Evolutionary conservation across 257 asterid species (phyloP), one percentile per base, ranked within the genome.

Genomic region (Ehretia macrophylla): DNA sequence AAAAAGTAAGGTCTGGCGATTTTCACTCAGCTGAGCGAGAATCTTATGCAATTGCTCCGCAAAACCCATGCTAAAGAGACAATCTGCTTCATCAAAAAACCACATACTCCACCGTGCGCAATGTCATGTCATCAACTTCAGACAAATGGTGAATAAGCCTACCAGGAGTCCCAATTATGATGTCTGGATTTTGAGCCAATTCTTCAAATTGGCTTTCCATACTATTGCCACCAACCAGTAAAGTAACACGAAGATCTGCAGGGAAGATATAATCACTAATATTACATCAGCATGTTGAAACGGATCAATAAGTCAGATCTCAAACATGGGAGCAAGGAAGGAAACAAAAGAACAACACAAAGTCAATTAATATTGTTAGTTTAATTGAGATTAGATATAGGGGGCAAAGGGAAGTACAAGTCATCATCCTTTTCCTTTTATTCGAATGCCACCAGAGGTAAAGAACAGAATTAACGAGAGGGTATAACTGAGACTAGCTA

Each of bases 141-240:
- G 86, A 84, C 70, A 93, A 65, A 71, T 86, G 96, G 60, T 93
- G 99, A 95, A 89, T 86, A 55, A 93, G 90, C 71, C 99, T 79
- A 39, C 99, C 99, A 42, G 97, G 99, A 55, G 99, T 93, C 32
- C 95, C 99, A 59, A 93, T 86, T 63, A 93, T 86, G 69, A 76
- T 58, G 70, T 93, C 99, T 19, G 99, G 99, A 76, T 70, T 85
- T 76, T 89, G 96, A 6, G 99, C 85, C 72, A 93, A 71, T 57
- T 93, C 99, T 77, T 93, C 99, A 58, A 93, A 93, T 65, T 93
- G 97, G 75, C 80, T 83, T 77, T 93, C 95, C 99, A 93, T 93
- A 59, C 99, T 93, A 74, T 93, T 96, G 47, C 99, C 99, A 64
- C 99, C 99, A 72, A 89, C 95, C 67, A 89, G 70, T 76, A 93